phyloP scores from a whole-genome alignment of 2,329 filamentous ascomycete species.

The Pseudomassariella vexata region DNA sequence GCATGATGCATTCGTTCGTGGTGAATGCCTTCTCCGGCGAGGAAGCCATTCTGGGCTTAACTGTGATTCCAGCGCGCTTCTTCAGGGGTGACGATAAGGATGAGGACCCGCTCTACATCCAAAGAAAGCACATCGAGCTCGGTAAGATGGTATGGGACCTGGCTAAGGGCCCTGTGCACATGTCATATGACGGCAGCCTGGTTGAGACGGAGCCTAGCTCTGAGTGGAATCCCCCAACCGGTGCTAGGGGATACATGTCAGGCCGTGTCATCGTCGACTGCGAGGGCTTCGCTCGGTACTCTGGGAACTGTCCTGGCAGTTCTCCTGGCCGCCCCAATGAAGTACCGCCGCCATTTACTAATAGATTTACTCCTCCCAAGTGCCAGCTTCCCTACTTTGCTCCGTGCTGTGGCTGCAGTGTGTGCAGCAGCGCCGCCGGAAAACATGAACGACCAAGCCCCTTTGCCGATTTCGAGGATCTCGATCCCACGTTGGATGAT shows the following conservation, averaged over 20 bases:
- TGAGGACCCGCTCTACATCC: constrained; percentile 22
- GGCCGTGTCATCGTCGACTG: constrained; percentile 38
- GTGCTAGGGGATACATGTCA: constrained; percentile 23
- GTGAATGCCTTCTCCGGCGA: constrained; percentile 36
- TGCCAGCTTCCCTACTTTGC: constrained; percentile 34
- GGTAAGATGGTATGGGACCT: constrained; percentile 43
- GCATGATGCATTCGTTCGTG: constrained; percentile 29
- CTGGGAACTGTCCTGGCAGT: constrained; percentile 17
- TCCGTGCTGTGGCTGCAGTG: constrained; percentile 35
- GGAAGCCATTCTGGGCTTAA: constrained; percentile 33
- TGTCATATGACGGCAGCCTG: constrained; percentile 38
- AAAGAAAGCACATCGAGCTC: constrained; percentile 31
- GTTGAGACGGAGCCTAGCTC: constrained; percentile 21
- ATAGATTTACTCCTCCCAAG: constrained; percentile 8
- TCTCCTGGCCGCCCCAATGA: constrained; percentile 6
- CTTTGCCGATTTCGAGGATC: constrained; percentile 34
- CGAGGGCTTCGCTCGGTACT: constrained; percentile 32
- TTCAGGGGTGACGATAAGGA: constrained; percentile 30
- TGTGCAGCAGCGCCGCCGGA: constrained; percentile 22
- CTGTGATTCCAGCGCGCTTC: constrained; percentile 35
- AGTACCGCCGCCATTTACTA: constrained; percentile 1
- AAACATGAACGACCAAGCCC: constrained; percentile 20
- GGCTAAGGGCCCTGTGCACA: constrained; percentile 37
- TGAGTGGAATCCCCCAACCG: constrained; percentile 17
- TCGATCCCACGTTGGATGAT: constrained; percentile 27